Base-by-base conservation (phyloP, 2,329 filamentous ascomycete species). In the Apiospora saccharicola region DNA sequence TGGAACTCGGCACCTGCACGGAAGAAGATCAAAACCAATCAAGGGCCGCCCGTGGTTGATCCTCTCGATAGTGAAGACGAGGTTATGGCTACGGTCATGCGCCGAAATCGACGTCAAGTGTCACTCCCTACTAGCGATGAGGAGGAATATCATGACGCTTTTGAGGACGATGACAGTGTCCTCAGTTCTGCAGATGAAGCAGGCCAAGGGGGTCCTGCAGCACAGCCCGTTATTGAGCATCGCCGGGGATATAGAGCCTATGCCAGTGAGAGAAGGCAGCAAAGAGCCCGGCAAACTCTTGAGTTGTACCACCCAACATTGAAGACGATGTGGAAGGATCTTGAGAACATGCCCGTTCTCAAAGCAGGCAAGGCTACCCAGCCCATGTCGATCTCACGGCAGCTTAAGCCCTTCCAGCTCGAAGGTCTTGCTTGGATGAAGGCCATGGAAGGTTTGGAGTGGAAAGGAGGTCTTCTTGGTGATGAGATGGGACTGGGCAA, bases 401-500 rank as follows among this genome's bases (percentile, higher is more conserved):
- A 91, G 71, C 87, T 99, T 74, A 98, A 99, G 82, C 92, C 93
- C 0, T 99, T 98, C 80, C 96, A 99, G 79, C 90, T 98, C 6
- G 93, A 98, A 82, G 96, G 96, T 5, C 86, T 99, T 51, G 92
- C 94, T 69, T 99, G 96, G 96, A 97, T 99, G 94, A 90, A 89
- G 73, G 91, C 89, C 71, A 97, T 98, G 88, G 96, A 99, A 81
- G 86, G 93, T 82, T 93, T 90, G 0, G 84, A 92, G 51, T 98
- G 95, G 89, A 94, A 91, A 79, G 96, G 96, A 24, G 96, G 96
- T 19, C 86, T 99, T 2, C 88, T 99, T 1, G 96, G 96, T 73
- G 96, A 99, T 77, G 96, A 99, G 83, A 99, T 99, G 96, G 96
- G 96, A 8, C 93, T 99, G 84, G 96, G 96, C 69, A 99, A 99